Conservation (phyloP, 2,329 filamentous ascomycete genomes). For the Diaporthe ilicicola region DNA sequence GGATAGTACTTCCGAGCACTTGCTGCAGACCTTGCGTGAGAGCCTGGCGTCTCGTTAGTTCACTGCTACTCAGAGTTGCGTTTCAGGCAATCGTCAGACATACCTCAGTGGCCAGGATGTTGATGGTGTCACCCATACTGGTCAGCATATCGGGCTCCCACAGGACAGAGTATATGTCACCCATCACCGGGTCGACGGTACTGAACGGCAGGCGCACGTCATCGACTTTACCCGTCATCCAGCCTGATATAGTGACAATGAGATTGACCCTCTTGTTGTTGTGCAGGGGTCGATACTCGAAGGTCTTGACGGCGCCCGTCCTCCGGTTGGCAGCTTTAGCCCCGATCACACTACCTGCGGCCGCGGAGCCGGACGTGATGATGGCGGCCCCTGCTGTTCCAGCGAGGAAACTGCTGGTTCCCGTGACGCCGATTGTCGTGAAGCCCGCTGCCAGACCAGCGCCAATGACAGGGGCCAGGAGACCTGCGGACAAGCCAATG, state of each 20-base stretch:
- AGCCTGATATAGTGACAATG: slow-evolving; percentile 93
- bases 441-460: slow-evolving; percentile 94
- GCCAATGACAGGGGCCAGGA: slow-evolving; percentile 92
- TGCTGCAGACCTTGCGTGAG: slow-evolving; percentile 96
- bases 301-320: slow-evolving; percentile 92
- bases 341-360: slow-evolving; percentile 88
- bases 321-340: slow-evolving; percentile 84
- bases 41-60: slow-evolving; percentile 67
- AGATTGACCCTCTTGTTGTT: slow-evolving; percentile 98
- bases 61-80: slow-evolving; percentile 16
- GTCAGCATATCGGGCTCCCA: slow-evolving; percentile 99
- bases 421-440: slow-evolving; percentile 91
- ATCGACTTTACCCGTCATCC: slow-evolving; percentile 98
- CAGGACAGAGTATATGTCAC: slow-evolving; percentile 93
- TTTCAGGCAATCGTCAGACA: slow-evolving; percentile 47
- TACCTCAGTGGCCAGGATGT: slow-evolving; percentile 96
- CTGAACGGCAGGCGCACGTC: slow-evolving; percentile 95
- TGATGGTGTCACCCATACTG: slow-evolving; percentile 98
- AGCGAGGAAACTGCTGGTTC: slow-evolving; percentile 87
- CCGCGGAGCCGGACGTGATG: slow-evolving; percentile 88
- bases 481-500: slow-evolving; percentile 91
- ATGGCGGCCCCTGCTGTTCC: slow-evolving; percentile 92
- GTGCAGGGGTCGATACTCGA: slow-evolving; percentile 94
- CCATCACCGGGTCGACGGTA: slow-evolving; percentile 97
- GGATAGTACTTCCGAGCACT: slow-evolving; percentile 87